Evolutionary conservation across 305 asterid species (phyloP), one percentile per base, ranked within the genome.

Genomic region (Solanum aculeatissimum): DNA sequence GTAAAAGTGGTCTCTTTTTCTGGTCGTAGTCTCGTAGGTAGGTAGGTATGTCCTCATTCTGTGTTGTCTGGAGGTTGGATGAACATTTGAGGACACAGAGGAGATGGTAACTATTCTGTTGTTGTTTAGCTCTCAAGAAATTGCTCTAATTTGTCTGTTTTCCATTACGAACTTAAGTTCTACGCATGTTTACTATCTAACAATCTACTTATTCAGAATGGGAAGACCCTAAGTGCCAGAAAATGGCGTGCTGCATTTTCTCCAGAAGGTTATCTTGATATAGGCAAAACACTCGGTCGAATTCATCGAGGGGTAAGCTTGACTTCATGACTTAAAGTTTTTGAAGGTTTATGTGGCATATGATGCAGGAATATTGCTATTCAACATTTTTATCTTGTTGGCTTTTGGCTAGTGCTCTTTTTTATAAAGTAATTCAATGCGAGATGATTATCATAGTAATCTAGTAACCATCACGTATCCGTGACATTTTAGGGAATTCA

Each of bases 251-350:
- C 97, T 83, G 94, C 97, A 58, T 95, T 95, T 87, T 85, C 92
- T 81, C 86, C 91, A 1, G 97, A 95, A 77, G 99, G 98, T 83
- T 51, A 72, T 81, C 97, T 95, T 83, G 97, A 95, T 88, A 93
- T 95, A 80, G 92, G 94, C 90, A 92, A 92, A 87, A 93, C 95
- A 13, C 98, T 95, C 32, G 10, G 92, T 85, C 93, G 99, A 84
- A 94, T 95, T 84, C 92, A 91, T 60, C 97, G 96, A 57, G 98
- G 99, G 92, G 99, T 97, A 88, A 87, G 95, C 86, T 81, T 86
- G 84, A 27, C 29, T 79, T 42, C 54, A 54, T 83, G 32, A 68
- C 51, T 78, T 57, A 84, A 84, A 81, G 83, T 82, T 85, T 58
- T 80, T 85, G 27, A n/a, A 83, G 85, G 57, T 72, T 86, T 74